Evolutionary conservation across 1,284 basidiomycete genomes (phyloP).

Genomic region (Vanrija sp.): DNA sequence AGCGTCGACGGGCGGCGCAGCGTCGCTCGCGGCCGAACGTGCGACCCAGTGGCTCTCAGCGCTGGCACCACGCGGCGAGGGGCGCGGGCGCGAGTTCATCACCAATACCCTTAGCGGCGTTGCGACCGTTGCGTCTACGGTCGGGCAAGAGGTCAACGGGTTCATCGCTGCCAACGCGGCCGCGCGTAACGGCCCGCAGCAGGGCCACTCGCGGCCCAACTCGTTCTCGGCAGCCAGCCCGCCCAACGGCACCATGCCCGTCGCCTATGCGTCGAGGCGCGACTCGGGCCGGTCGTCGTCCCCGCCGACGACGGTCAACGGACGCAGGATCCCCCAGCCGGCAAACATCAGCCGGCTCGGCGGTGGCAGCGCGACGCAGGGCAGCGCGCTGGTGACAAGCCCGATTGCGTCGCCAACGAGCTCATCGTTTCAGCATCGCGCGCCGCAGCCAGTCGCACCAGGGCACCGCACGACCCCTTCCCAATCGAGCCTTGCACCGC

Average conservation of each 20-base stretch:
- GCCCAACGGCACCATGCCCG: conserved; percentile 1
- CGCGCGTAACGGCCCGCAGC: not conserved
- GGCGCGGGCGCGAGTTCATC: conserved; percentile 39
- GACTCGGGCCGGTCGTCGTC: conserved; percentile 6
- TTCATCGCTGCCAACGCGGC: conserved; percentile 6
- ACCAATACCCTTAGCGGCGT: conserved; percentile 37
- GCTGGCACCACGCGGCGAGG: conserved; percentile 44
- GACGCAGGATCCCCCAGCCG: conserved; percentile 26
- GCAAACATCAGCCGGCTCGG: conserved; percentile 20
- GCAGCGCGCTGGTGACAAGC: not conserved
- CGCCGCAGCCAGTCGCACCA: not conserved
- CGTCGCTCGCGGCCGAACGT: conserved; percentile 23
- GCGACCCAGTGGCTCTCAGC: conserved; percentile 41
- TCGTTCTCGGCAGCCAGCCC: conserved; percentile 8
- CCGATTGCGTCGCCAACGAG: not conserved
- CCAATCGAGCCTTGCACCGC: not conserved
- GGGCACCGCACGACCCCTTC: not conserved
- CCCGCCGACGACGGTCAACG: not conserved
- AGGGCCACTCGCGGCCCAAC: conserved; percentile 5
- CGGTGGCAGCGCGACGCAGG: not conserved
- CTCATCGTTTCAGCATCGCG: not conserved
- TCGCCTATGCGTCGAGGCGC: not conserved
- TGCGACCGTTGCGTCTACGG: conserved; percentile 34
- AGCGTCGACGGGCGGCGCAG: conserved; percentile 1
- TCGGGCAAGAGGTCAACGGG: conserved; percentile 19